phyloP scores from a whole-genome alignment of 352 stramenopile genomes.

The Phytophthora constricta region DNA sequence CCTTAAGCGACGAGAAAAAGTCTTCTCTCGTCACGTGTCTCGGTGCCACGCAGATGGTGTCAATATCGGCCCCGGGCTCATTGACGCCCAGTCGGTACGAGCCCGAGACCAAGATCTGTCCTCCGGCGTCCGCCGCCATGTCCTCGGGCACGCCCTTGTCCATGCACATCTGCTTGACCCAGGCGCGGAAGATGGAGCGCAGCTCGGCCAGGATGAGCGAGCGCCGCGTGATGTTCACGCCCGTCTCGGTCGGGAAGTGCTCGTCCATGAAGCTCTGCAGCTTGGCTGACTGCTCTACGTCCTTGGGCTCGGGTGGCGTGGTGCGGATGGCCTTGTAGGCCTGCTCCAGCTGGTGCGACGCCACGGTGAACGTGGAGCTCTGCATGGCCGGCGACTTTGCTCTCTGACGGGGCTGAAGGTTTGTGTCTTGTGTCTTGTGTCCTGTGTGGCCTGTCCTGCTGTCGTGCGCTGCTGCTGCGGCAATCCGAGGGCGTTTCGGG shows the following conservation, averaged over 20 bases:
- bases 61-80: constrained; percentile 97
- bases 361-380: constrained; percentile 73
- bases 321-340: constrained; percentile 91
- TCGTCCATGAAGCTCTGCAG: constrained; percentile 84
- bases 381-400: constrained; percentile 40
- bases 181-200: constrained; percentile 83
- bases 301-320: constrained; percentile 81
- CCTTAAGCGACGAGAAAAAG: constrained; percentile 95
- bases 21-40: constrained; percentile 95
- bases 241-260: constrained; percentile 78
- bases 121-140: constrained; percentile 83
- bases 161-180: constrained; percentile 88
- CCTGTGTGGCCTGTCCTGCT: neutral
- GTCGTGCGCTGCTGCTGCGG: neutral
- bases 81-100: constrained; percentile 97
- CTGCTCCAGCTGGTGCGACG: constrained; percentile 82
- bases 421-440: neutral
- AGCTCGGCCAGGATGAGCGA: constrained; percentile 88
- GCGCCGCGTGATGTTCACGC: constrained; percentile 84
- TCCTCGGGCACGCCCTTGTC: constrained; percentile 86
- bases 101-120: constrained; percentile 90
- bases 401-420: neutral
- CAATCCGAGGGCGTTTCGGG: constrained; percentile 4
- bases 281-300: constrained; percentile 85
- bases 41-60: constrained; percentile 98